Evolutionary conservation across 148 eudicot genomes (phyloP).

Genomic region (Oxyria digyna): DNA sequence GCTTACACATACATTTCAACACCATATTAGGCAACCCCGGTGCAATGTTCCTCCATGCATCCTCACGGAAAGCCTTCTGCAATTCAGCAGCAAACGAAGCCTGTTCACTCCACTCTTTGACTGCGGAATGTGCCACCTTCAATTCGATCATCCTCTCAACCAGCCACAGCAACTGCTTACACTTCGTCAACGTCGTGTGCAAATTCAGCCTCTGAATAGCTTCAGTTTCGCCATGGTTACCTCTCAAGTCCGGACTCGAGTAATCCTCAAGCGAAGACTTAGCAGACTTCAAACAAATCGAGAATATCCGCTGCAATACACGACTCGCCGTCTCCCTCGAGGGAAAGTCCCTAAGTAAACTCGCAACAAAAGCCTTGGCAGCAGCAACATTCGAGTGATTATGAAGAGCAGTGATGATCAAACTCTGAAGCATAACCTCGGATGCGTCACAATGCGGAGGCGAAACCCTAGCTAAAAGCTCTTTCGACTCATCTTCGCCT

Average conservation of each 20-base stretch:
- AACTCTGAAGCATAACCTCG: conserved; percentile 65
- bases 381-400: conserved; percentile 68
- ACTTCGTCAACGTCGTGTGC: conserved; percentile 58
- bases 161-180: conserved; percentile 84
- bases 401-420: conserved; percentile 52
- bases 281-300: conserved; percentile 50
- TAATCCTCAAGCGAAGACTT: conserved; percentile 78
- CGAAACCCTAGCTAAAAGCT: conserved; percentile 60
- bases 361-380: conserved; percentile 84
- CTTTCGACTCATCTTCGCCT: conserved; percentile 42
- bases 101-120: conserved; percentile 76
- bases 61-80: conserved; percentile 81
- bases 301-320: conserved; percentile 54
- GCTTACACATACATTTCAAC: conserved; percentile 63
- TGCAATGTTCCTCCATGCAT: conserved; percentile 73
- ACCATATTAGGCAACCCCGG: conserved; percentile 72
- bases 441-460: conserved; percentile 25
- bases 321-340: conserved; percentile 47
- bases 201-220: conserved; percentile 83
- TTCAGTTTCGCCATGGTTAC: conserved; percentile 76
- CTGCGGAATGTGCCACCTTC: conserved; percentile 70
- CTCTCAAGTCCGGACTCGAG: conserved; percentile 71
- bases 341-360: conserved; percentile 56
- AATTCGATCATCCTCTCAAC: conserved; percentile 93
- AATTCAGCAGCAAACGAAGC: conserved; percentile 57